phyloP scores from a whole-genome alignment of 164 flowering plant genomes.

The Macadamia tetraphylla region DNA sequence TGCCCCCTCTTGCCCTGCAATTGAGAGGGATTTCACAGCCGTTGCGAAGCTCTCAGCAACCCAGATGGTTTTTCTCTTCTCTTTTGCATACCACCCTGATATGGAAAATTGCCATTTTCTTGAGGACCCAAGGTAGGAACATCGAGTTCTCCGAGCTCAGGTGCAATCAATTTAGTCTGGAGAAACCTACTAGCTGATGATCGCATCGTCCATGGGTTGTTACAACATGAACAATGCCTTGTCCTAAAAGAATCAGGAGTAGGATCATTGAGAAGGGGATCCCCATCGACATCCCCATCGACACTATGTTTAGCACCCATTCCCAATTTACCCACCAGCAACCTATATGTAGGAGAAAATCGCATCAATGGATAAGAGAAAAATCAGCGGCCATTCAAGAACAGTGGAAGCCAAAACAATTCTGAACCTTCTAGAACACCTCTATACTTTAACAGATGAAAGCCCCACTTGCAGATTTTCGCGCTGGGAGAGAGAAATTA shows the following conservation, averaged over 20 bases:
- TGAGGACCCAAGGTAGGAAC: conserved; percentile 35
- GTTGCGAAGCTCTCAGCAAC: conserved; percentile 1
- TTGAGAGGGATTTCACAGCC: too few relatives aligned
- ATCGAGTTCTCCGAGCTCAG: conserved; percentile 29
- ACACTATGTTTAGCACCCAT: conserved; percentile 16
- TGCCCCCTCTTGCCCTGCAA: too few relatives aligned
- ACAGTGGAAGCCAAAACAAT: conserved; percentile 30
- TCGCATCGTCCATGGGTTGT: conserved; percentile 33
- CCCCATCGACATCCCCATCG: conserved; percentile 26
- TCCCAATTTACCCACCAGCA: conserved; percentile 37
- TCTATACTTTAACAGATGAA: conserved; percentile 22
- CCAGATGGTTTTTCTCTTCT: conserved; percentile 33
- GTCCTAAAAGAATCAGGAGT: conserved; percentile 14
- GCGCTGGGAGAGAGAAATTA: too few relatives aligned
- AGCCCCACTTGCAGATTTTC: conserved; percentile 13
- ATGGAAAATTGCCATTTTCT: conserved; percentile 18
- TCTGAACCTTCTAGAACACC: conserved; percentile 24
- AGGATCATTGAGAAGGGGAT: conserved; percentile 18
- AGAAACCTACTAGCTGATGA: conserved; percentile 24
- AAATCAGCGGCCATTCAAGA: conserved; percentile 56
- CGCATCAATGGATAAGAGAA: conserved; percentile 45
- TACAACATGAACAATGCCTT: conserved; percentile 54
- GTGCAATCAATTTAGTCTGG: conserved; percentile 22
- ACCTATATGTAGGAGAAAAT: conserved; percentile 28
- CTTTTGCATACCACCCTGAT: conserved; percentile 34